These are phyloP conservation scores for Hemileia vastatrix DNA, from an alignment of 1,284 basidiomycete genomes.

Conservation along the genomic window DNA sequence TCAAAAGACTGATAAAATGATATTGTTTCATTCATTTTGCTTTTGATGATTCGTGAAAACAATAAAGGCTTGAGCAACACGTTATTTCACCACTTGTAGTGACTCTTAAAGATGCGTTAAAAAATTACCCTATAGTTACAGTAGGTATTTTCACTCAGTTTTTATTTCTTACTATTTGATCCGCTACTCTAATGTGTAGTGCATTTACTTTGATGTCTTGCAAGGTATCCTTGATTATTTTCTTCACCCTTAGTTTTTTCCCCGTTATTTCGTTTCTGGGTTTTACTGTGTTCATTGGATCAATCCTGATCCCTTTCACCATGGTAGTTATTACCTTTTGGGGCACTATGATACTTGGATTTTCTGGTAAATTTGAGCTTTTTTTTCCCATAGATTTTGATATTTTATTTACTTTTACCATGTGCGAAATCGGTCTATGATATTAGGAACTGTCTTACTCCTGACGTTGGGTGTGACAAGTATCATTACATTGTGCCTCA, in stretches of 20 bases:
- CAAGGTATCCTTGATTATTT: slow-evolving; percentile 24
- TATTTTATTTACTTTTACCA: too few species aligned
- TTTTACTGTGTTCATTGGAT: slow-evolving; percentile 25
- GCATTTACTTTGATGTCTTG: neutral
- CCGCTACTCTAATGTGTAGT: too few species aligned
- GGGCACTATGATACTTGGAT: slow-evolving; percentile 16
- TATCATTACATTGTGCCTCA: too few species aligned
- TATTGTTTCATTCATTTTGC: too few species aligned
- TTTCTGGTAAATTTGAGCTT: slow-evolving; percentile 7
- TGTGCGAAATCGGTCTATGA: too few species aligned
- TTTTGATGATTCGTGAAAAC: too few species aligned
- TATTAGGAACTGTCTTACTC: too few species aligned
- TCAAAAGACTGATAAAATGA: too few species aligned
- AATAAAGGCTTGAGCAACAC: neutral
- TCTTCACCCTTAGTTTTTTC: slow-evolving; percentile 23
- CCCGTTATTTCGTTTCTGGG: slow-evolving; percentile 26
- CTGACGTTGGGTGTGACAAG: too few species aligned
- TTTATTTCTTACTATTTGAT: neutral
- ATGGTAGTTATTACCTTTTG: slow-evolving; percentile 17
- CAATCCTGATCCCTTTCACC: slow-evolving; percentile 22
- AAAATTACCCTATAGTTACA: slow-evolving; percentile 15
- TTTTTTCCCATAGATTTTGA: too few species aligned
- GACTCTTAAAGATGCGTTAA: slow-evolving; percentile 18
- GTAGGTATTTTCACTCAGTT: slow-evolving; percentile 1
- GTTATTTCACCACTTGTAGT: slow-evolving; percentile 2